These are phyloP conservation scores for Canavalia ensiformis DNA, from an alignment of 306 rosid genomes.

Conservation along the genomic window DNA sequence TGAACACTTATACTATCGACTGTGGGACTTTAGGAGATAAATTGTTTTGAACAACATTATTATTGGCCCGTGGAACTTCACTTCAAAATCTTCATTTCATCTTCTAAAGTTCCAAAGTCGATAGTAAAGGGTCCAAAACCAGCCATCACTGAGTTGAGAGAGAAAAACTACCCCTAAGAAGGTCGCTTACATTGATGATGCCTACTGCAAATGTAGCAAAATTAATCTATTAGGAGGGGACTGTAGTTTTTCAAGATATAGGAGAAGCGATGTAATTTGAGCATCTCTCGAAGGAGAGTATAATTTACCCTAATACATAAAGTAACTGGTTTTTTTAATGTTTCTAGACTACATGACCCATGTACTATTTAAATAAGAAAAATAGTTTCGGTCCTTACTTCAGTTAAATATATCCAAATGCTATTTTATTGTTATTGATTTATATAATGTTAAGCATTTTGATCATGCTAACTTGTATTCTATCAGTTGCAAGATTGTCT, in stretches of 20 bases:
- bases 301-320: conserved; percentile 12
- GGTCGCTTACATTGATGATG: neutral
- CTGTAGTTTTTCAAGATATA: neutral
- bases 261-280: neutral
- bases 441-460: conserved; percentile 27
- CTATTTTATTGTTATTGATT: conserved; percentile 31
- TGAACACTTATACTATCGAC: neutral
- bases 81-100: conserved; percentile 6
- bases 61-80: neutral
- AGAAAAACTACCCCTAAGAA: neutral
- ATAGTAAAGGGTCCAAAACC: neutral
- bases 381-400: conserved; percentile 1
- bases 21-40: conserved; percentile 24
- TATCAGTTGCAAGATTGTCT: conserved; percentile 41
- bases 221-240: neutral
- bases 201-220: neutral
- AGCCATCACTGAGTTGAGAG: neutral
- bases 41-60: neutral
- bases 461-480: conserved; percentile 28
- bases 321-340: neutral
- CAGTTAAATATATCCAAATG: conserved; percentile 18
- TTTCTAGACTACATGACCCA: conserved; percentile 3
- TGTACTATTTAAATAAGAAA: conserved; percentile 17
- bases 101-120: neutral
- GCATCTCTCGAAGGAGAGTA: neutral